These are phyloP conservation scores for Persicaria tinctoria DNA, from an alignment of 148 eudicot genomes.

Conservation along the genomic window DNA sequence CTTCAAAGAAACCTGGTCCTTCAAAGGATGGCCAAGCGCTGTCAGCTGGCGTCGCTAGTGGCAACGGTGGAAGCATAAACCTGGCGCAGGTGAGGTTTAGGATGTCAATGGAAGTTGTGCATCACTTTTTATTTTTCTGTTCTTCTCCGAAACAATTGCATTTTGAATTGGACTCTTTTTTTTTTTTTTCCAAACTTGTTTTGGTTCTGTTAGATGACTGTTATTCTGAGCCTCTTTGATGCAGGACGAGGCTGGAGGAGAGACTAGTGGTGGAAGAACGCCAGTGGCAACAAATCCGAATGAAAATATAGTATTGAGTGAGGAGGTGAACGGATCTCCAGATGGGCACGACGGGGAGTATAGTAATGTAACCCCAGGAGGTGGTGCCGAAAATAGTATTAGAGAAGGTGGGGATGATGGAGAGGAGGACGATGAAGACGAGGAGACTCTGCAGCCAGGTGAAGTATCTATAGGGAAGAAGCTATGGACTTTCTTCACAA, in stretches of 20 bases:
- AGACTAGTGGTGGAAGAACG: slow-evolving; percentile 23
- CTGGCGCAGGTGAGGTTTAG: slow-evolving; percentile 37
- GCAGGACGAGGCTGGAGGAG: slow-evolving; percentile 44
- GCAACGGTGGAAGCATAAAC: slow-evolving; percentile 46
- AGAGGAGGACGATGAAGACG: slow-evolving; percentile 43
- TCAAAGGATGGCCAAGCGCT: slow-evolving; percentile 32
- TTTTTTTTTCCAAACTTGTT: not conserved
- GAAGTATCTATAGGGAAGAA: slow-evolving; percentile 87
- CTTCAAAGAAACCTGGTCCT: slow-evolving; percentile 26
- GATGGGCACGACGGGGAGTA: slow-evolving; percentile 20
- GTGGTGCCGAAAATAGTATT: not conserved
- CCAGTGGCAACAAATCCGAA: slow-evolving; percentile 23
- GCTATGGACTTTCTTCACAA: slow-evolving; percentile 80
- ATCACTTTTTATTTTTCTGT: not conserved
- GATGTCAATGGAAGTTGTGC: not conserved
- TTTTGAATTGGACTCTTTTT: not conserved
- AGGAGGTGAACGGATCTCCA: slow-evolving; percentile 65
- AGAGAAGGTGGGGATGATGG: slow-evolving; percentile 16
- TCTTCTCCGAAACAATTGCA: not conserved
- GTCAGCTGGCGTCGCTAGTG: slow-evolving; percentile 44
- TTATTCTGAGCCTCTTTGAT: not conserved
- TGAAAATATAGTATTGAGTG: slow-evolving; percentile 38
- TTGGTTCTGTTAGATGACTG: not conserved
- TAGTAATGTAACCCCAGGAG: slow-evolving; percentile 19
- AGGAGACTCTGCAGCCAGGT: slow-evolving; percentile 77